Percentiles rank a stretch among this genome's conserved stretches.
Conservation (phyloP, 192 early-diverging fungal genomes). For the Entomortierella lignicola region DNA sequence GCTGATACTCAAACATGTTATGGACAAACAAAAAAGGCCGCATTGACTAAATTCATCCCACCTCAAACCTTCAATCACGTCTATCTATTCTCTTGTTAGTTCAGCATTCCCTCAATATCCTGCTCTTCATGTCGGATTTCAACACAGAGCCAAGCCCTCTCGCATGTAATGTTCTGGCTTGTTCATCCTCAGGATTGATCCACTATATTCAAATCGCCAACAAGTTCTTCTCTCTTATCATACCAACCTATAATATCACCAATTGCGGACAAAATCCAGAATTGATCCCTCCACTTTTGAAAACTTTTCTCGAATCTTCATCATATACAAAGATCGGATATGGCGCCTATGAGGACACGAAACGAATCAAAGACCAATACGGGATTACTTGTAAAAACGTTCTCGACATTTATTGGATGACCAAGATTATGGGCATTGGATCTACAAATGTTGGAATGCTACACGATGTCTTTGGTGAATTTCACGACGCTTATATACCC, state of each 20-base stretch:
- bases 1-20: too few relatives aligned
- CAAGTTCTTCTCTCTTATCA: slow-evolving; percentile 32
- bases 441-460: slow-evolving; percentile 42
- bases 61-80: neutral
- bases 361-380: slow-evolving; percentile 40
- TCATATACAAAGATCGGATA: slow-evolving; percentile 43
- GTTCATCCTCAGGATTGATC: slow-evolving; percentile 47
- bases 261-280: slow-evolving; percentile 36
- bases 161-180: slow-evolving; percentile 31
- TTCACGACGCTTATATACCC: slow-evolving; percentile 48
- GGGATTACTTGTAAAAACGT: slow-evolving; percentile 40
- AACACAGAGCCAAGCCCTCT: slow-evolving; percentile 42
- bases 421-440: slow-evolving; percentile 44
- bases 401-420: slow-evolving; percentile 47
- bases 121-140: slow-evolving; percentile 53
- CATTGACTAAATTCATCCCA: neutral
- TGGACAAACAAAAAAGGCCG: neutral
- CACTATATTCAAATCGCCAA: slow-evolving; percentile 51
- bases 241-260: slow-evolving; percentile 46
- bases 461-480: slow-evolving; percentile 31
- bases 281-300: slow-evolving; percentile 38
- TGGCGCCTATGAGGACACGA: slow-evolving; percentile 40
- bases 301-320: slow-evolving; percentile 38
- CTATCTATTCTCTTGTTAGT: neutral
- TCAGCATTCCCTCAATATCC: slow-evolving; percentile 41